Base-by-base conservation (phyloP, 257 asterid species). In the Linaria vulgaris region DNA sequence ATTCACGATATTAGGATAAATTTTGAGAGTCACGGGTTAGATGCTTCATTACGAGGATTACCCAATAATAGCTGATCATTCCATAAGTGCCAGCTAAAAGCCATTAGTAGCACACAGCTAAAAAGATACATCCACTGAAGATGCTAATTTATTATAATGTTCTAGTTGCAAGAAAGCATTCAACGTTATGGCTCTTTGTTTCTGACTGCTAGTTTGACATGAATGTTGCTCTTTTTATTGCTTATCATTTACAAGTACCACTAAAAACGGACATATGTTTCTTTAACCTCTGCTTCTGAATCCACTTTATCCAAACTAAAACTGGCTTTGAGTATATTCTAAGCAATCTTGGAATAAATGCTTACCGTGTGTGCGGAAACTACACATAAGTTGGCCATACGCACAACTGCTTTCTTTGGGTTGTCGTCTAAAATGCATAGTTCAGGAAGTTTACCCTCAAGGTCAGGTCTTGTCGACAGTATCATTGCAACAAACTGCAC, bases 341-440 rank as follows among this genome's bases (percentile, higher is more conserved):
- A 34, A 4, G 10, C 15, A 34, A 60, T n/a, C 17, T 58, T 68
- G 60, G 44, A 68, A 71, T 54, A 59, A 78, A 73, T 47, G 66
- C 86, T 79, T 92, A 89, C 99, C 80, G 92, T 83, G 67, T 94
- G 99, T 8, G 97, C 76, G 15, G 97, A 90, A 67, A 94, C 96
- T 62, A 94, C 97, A 66, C 97, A 94, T 76, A 94, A 75, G 78
- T 94, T 94, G 76, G 99, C 99, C 99, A 94, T 94, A 30, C 95
- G 95, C 62, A 94, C 99, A 70, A 90, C 97, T 61, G 95, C 85
- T 78, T 94, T 94, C 63, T 81, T 76, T 31, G 92, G 83, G 78
- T 85, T 84, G 74, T 86, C 73, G 74, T 94, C 99, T 82, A 94
- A 69, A 82, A 94, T 60, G 71, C 92, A 39, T 62, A 94, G 80